phyloP scores from a whole-genome alignment of 371 early-diverging fungal species.

The Syncephalastrum sp. region DNA sequence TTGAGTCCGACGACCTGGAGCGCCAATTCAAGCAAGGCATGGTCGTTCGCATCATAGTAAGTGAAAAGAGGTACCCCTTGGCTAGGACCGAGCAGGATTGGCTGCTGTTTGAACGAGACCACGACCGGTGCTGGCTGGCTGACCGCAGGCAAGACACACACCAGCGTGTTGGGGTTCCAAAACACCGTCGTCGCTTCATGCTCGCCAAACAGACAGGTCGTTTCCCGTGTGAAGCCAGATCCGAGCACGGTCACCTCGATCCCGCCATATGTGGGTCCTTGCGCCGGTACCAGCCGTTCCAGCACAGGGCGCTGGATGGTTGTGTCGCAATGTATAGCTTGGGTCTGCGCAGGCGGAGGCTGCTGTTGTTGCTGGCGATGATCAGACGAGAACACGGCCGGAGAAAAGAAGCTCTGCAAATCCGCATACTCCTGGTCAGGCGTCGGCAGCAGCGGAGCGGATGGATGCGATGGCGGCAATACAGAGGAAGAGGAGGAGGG shows the following conservation, averaged over 20 bases:
- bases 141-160: constrained; percentile 79
- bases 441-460: no score
- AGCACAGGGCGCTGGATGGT: constrained; percentile 13
- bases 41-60: constrained; percentile 74
- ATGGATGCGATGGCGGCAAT: no score
- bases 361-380: no score
- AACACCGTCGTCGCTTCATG: constrained; percentile 67
- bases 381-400: no score
- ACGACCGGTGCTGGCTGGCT: constrained; percentile 71
- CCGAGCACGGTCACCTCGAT: constrained; percentile 76
- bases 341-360: no score
- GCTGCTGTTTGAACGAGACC: constrained; percentile 61
- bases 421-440: no score
- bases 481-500: no score
- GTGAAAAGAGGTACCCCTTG: constrained; percentile 59
- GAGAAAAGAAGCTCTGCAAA: no score
- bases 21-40: constrained; percentile 78
- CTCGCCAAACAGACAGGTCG: constrained; percentile 77
- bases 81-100: constrained; percentile 31
- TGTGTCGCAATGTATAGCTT: no score
- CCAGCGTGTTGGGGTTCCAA: constrained; percentile 71
- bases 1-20: constrained; percentile 81
- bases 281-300: constrained; percentile 65
- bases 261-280: constrained; percentile 83
- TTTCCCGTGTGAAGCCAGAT: constrained; percentile 65